These are phyloP conservation scores for Fusarium nematophilum DNA, from an alignment of 2,329 filamentous ascomycete genomes.

Conservation along the genomic window DNA sequence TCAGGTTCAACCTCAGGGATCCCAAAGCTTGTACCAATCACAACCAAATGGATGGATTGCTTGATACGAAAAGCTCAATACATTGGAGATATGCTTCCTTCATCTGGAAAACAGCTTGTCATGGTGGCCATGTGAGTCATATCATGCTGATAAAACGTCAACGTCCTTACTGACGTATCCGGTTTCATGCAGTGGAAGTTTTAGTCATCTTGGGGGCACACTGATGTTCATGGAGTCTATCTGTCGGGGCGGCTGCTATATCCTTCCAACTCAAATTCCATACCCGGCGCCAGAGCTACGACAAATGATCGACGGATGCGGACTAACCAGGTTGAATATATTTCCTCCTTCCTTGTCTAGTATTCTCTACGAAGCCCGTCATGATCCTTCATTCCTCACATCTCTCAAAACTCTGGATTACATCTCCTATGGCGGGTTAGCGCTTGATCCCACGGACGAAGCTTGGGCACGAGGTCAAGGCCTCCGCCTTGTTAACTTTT, in stretches of 20 bases:
- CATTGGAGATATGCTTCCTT: background rate
- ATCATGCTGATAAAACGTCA: background rate
- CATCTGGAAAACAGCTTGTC: background rate
- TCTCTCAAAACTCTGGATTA: slow-evolving; percentile 3
- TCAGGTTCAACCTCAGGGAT: too few relatives aligned
- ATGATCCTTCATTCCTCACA: slow-evolving; percentile 1
- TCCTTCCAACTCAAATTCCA: slow-evolving; percentile 10
- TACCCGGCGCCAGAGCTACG: slow-evolving; percentile 5
- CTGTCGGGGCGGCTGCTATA: background rate
- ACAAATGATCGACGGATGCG: background rate
- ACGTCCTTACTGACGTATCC: too few relatives aligned
- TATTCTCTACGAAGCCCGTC: slow-evolving; percentile 2
- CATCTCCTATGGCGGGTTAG: background rate
- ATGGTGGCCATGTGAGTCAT: background rate
- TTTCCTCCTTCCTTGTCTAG: background rate
- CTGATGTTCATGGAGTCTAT: background rate
- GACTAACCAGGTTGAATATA: slow-evolving; percentile 2
- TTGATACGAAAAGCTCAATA: background rate
- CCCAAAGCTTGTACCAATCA: too few relatives aligned
- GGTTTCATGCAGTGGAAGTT: slow-evolving; percentile 20
- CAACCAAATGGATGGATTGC: too few relatives aligned
- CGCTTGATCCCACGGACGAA: slow-evolving; percentile 3
- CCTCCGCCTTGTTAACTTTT: background rate
- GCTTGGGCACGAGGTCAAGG: slow-evolving; percentile 7
- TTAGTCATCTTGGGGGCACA: slow-evolving; percentile 5